A percentile compares a stretch with the other conserved stretches of the same genome.
These are phyloP conservation scores for Monosporascus sp. DNA, from an alignment of 2,329 filamentous ascomycete species.

Conservation along the genomic window DNA sequence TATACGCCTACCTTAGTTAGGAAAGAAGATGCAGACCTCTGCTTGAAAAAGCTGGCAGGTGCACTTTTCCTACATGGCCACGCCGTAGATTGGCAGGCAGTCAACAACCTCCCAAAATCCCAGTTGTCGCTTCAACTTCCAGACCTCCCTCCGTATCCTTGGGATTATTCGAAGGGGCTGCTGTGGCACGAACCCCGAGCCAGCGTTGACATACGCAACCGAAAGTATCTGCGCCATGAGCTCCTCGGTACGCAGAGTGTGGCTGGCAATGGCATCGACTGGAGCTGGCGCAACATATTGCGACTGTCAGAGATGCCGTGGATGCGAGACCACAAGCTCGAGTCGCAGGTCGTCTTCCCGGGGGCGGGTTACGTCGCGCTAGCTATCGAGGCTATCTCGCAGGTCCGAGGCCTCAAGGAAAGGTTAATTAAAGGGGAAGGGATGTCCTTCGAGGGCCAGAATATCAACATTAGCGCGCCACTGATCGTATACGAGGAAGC, in stretches of 20 bases:
- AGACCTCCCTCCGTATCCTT: background rate
- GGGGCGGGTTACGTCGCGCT: no score
- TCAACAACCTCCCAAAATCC: background rate
- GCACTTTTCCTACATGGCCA: conserved; percentile 2
- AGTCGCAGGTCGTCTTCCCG: no score
- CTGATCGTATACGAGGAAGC: background rate
- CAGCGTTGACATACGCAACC: background rate
- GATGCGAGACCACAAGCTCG: no score
- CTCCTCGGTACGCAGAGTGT: background rate
- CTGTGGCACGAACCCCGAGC: background rate
- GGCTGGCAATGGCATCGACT: background rate
- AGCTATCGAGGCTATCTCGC: background rate
- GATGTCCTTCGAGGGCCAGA: background rate
- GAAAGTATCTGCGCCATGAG: background rate
- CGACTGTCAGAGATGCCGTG: no score
- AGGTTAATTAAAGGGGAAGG: background rate
- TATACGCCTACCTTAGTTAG: conserved; percentile 1
- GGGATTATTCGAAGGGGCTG: background rate
- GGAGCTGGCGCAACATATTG: background rate
- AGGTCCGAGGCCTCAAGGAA: background rate
- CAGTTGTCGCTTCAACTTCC: background rate
- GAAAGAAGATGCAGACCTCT: background rate
- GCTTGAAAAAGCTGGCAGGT: conserved; percentile 6
- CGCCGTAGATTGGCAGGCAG: conserved; percentile 1
- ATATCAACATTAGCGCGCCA: background rate